Evolutionary conservation across 1,284 basidiomycete species (phyloP).

Genomic region (Cutaneotrichosporon sp.): DNA sequence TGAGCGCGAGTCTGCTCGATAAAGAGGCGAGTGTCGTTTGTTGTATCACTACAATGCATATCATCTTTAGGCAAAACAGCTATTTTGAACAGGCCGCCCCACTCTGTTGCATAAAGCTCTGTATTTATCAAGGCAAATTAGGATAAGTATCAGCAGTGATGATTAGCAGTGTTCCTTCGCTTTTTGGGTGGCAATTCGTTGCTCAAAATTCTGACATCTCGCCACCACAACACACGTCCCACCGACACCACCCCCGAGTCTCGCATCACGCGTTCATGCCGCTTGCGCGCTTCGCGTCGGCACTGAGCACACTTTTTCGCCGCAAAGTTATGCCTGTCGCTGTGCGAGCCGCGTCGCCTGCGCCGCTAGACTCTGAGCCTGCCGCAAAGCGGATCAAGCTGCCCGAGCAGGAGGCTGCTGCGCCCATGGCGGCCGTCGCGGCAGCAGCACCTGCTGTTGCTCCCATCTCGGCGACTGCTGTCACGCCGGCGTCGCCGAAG

Average conservation of each 20-base stretch:
- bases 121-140: too few species aligned
- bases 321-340: slow-evolving; percentile 19
- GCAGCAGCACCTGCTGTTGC: background rate
- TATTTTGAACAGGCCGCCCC: too few species aligned
- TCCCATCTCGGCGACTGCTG: background rate
- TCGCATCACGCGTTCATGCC: background rate
- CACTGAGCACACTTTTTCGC: background rate
- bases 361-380: background rate
- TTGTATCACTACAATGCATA: too few species aligned
- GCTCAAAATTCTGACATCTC: slow-evolving; percentile 1
- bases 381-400: slow-evolving; percentile 7
- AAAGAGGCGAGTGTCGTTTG: too few species aligned
- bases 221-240: too few species aligned
- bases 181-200: too few species aligned
- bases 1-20: background rate
- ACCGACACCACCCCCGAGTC: too few species aligned
- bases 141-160: too few species aligned
- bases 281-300: slow-evolving; percentile 6
- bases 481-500: background rate
- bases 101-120: too few species aligned
- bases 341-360: slow-evolving; percentile 13
- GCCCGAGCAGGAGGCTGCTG: background rate
- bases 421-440: background rate
- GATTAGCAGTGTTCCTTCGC: too few species aligned
- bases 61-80: too few species aligned